phyloP scores from a whole-genome alignment of 2,329 filamentous ascomycete species.

The Cordyceps cateniannulata region DNA sequence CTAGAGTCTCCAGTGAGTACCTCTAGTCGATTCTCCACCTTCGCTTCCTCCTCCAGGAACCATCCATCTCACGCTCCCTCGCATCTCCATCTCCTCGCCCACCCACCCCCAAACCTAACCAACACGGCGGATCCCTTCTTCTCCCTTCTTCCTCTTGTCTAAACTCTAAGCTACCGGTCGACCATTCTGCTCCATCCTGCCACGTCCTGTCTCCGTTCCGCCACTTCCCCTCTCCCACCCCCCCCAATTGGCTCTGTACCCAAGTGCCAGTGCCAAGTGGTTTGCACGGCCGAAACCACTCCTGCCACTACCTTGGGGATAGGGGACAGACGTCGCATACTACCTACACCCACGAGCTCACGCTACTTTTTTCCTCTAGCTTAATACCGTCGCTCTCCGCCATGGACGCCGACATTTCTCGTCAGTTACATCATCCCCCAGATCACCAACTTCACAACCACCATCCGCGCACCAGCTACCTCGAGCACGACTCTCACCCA shows the following conservation, averaged over 20 bases:
- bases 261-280: background rate
- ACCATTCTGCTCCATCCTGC: background rate
- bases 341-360: background rate
- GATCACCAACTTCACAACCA: conserved; percentile 5
- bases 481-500: background rate
- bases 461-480: background rate
- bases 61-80: background rate
- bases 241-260: background rate
- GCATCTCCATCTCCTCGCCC: background rate
- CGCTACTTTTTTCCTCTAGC: background rate
- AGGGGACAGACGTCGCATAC: background rate
- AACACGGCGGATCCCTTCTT: background rate
- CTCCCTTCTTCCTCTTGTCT: background rate
- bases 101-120: background rate
- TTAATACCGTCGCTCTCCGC: conserved; percentile 5
- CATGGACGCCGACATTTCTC: conserved; percentile 5
- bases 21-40: background rate
- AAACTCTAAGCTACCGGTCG: background rate
- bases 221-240: background rate
- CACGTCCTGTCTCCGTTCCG: background rate
- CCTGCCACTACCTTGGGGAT: background rate
- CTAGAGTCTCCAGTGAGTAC: background rate
- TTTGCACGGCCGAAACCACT: conserved; percentile 1
- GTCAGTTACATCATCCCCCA: conserved; percentile 7
- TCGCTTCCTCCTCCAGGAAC: background rate